Base-by-base conservation (phyloP, 2,329 filamentous ascomycete genomes). In the Achaetomium macrosporum region DNA sequence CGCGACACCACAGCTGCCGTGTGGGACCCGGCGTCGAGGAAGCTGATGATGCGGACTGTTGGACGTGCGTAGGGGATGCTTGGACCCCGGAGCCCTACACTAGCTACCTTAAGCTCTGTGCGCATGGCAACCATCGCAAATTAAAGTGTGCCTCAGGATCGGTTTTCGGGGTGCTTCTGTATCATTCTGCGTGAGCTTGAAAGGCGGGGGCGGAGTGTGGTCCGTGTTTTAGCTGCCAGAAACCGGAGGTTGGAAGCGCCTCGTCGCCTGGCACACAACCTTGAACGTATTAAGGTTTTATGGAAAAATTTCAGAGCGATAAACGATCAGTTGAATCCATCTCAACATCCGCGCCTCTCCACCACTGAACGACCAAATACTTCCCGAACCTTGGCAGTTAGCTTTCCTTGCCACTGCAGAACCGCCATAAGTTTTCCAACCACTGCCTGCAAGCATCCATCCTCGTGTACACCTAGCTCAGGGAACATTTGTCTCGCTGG, bases 111-210 rank as follows among this genome's bases (percentile, higher is more conserved):
- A 4, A 25, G 25, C 25, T 25, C 25, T 35, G 10, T 35, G 33
- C 33, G 10, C 33, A 35, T 46, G 17, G 42, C 13, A 45, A 29
- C 30, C 10, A 16, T 19, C 13, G 12, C 12, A 40, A 40, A 44
- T 36, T 29, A 8, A 39, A n/a, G 13, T 19, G 20, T 19, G 17
- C n/a, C 35, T 20, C 39, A 37, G 39, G 6, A 19, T 17, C 17
- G 11, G 8, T 36, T 31, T 60, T 57, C 55, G 53, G 45, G 35
- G 30, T 54, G 62, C n/a, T 65, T 66, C 64, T 57, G 55, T 55
- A 40, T 39, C 57, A 42, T 65, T 66, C 64, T 57, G 53, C 30
- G 12, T 49, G 51, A 49, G 42, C 46, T 41, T 49, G 36, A 44
- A 11, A n/a, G 2, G 57, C 47, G 51, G 16, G 13, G 47, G 42